Percentiles rank a stretch among this genome's conserved stretches.
Conservation (phyloP, 2,329 filamentous ascomycete genomes). For the Nigrospora sphaerica region DNA sequence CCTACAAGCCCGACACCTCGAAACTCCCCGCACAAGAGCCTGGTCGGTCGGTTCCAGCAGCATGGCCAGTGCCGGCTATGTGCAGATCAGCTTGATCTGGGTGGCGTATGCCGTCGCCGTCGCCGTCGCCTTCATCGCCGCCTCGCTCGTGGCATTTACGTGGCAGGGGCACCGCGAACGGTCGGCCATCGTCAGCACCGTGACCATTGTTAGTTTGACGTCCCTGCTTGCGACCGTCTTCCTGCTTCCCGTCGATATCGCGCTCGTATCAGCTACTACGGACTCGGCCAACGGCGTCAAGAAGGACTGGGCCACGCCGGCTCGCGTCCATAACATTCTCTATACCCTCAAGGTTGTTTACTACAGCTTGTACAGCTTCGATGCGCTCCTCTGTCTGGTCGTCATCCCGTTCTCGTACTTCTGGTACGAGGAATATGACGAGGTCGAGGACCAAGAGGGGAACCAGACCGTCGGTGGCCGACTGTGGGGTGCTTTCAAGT, state of each 20-base stretch:
- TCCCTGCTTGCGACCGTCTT: slow-evolving; percentile 86
- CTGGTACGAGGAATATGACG: slow-evolving; percentile 95
- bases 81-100: slow-evolving; percentile 92
- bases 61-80: slow-evolving; percentile 44
- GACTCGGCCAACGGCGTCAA: slow-evolving; percentile 69
- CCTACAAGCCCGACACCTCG: too few species aligned
- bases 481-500: slow-evolving; percentile 81
- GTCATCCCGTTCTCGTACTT: slow-evolving; percentile 96
- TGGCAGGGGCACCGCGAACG: slow-evolving; percentile 88
- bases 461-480: slow-evolving; percentile 63
- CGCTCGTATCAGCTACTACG: slow-evolving; percentile 83
- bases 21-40: too few species aligned
- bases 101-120: slow-evolving; percentile 83
- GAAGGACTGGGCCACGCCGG: slow-evolving; percentile 90
- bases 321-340: slow-evolving; percentile 70
- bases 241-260: slow-evolving; percentile 89
- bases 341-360: slow-evolving; percentile 82
- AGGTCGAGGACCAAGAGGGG: slow-evolving; percentile 76
- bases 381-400: slow-evolving; percentile 81
- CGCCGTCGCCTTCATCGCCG: slow-evolving; percentile 65
- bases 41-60: too few species aligned
- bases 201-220: slow-evolving; percentile 82
- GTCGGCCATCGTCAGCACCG: slow-evolving; percentile 70
- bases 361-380: slow-evolving; percentile 86
- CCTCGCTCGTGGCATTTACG: slow-evolving; percentile 79